These are phyloP conservation scores for Aspergillus heteromorphus DNA, from an alignment of 495 filamentous ascomycete genomes.

Conservation along the genomic window DNA sequence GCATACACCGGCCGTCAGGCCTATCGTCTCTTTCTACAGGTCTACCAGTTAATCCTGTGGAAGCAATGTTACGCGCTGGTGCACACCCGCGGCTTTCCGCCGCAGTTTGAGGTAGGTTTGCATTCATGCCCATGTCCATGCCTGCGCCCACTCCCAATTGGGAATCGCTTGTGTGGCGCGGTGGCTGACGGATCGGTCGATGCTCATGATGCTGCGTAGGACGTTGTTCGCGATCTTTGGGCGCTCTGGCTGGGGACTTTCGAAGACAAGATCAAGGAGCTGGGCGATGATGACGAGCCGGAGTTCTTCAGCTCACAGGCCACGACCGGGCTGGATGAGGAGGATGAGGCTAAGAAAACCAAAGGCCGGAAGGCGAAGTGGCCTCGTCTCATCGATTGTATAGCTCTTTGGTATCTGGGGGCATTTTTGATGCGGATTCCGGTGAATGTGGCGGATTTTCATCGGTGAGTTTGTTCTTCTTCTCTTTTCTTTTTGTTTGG, in stretches of 20 bases:
- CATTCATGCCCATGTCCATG: too few species aligned
- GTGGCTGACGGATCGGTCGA: background rate
- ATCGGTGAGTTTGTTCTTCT: constrained; percentile 40
- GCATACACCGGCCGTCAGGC: constrained; percentile 58
- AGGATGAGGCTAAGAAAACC: constrained; percentile 24
- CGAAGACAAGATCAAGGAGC: constrained; percentile 30
- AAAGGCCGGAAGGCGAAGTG: constrained; percentile 25
- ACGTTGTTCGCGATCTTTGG: constrained; percentile 65
- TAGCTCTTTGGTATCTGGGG: constrained; percentile 65
- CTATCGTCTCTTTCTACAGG: constrained; percentile 73
- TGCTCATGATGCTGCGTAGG: too few species aligned
- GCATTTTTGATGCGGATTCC: constrained; percentile 58
- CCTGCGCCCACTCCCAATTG: background rate
- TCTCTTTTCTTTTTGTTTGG: too few species aligned
- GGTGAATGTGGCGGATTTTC: constrained; percentile 57
- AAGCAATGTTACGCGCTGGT: constrained; percentile 66
- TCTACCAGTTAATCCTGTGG: constrained; percentile 77
- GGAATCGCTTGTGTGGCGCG: background rate
- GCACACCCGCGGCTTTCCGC: constrained; percentile 54
- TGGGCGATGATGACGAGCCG: constrained; percentile 30
- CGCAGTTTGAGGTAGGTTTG: constrained; percentile 54
- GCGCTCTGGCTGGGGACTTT: constrained; percentile 54
- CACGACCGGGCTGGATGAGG: constrained; percentile 21
- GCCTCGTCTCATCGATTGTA: constrained; percentile 58
- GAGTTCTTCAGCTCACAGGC: constrained; percentile 51